Conservation (phyloP, 2,329 filamentous ascomycete genomes). For the Fusarium equiseti region DNA sequence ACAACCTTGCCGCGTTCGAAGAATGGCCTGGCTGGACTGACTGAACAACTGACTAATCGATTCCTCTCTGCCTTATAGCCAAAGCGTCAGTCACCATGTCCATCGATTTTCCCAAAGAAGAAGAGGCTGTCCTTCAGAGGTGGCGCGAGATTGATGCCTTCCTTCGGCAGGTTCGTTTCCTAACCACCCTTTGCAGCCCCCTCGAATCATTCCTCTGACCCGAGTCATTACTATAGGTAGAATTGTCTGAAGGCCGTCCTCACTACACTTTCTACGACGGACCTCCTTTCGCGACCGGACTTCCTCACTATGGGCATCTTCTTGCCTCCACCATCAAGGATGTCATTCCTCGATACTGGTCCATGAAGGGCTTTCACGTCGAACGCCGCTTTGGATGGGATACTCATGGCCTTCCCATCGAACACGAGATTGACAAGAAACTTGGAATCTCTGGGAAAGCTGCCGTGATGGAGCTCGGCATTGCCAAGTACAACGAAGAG, state of each 20-base stretch:
- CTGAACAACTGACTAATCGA: slow-evolving; percentile 16
- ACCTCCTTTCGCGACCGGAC: slow-evolving; percentile 80
- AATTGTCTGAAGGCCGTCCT: slow-evolving; percentile 84
- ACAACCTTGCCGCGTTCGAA: not conserved
- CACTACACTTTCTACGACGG: slow-evolving; percentile 97
- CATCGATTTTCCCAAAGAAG: slow-evolving; percentile 93
- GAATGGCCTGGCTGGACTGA: slow-evolving; percentile 4
- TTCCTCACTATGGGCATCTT: slow-evolving; percentile 77
- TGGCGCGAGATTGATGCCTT: slow-evolving; percentile 97
- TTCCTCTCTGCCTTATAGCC: slow-evolving; percentile 21
- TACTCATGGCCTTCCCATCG: slow-evolving; percentile 91
- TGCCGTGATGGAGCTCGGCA: slow-evolving; percentile 86
- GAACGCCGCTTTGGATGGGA: slow-evolving; percentile 96
- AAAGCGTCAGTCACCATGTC: slow-evolving; percentile 68
- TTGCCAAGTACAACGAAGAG: slow-evolving; percentile 91
- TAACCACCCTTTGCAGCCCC: not conserved
- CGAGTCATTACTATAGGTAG: slow-evolving; percentile 59
- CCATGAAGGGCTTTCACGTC: slow-evolving; percentile 95
- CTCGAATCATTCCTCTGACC: slow-evolving; percentile 15
- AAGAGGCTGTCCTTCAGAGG: slow-evolving; percentile 83
- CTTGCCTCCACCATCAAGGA: slow-evolving; percentile 96
- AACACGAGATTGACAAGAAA: slow-evolving; percentile 98
- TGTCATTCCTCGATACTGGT: slow-evolving; percentile 96
- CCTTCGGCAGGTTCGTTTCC: slow-evolving; percentile 74
- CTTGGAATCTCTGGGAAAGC: slow-evolving; percentile 88